Evolutionary conservation across 2,329 filamentous ascomycete species (phyloP).

Genomic region (Elsinoe batatas): DNA sequence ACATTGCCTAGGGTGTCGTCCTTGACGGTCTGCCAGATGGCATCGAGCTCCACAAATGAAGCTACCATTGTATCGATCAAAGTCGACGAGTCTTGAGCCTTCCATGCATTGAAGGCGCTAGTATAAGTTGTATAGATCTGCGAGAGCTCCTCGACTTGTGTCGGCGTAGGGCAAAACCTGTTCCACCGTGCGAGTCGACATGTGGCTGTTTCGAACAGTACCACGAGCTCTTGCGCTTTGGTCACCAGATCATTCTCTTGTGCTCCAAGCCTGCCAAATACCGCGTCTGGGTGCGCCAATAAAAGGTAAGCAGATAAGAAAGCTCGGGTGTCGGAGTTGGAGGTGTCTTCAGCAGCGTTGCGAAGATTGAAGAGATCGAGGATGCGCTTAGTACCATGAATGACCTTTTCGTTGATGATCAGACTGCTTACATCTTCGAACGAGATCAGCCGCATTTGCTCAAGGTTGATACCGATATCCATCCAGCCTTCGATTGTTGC

Average conservation of each 20-base stretch:
- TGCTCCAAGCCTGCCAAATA: constrained; percentile 63
- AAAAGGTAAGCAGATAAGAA: constrained; percentile 76
- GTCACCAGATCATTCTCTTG: constrained; percentile 62
- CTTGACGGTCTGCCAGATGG: constrained; percentile 75
- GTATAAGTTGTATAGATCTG: constrained; percentile 65
- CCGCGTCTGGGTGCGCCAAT: constrained; percentile 65
- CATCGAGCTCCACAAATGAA: constrained; percentile 74
- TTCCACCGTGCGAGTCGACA: constrained; percentile 57
- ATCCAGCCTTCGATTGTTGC: constrained; percentile 56
- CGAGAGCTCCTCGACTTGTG: constrained; percentile 52
- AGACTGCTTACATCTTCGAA: constrained; percentile 67
- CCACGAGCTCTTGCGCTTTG: constrained; percentile 67
- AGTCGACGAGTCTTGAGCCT: constrained; percentile 66
- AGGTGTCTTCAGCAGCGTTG: constrained; percentile 48
- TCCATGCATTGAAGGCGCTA: constrained; percentile 75
- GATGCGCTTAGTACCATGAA: constrained; percentile 55
- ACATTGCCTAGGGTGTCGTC: constrained; percentile 65
- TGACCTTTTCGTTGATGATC: constrained; percentile 56
- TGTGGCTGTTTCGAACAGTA: constrained; percentile 66
- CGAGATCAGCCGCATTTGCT: constrained; percentile 56
- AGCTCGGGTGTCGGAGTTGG: constrained; percentile 60
- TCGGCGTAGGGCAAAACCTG: constrained; percentile 55
- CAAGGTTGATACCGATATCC: constrained; percentile 57
- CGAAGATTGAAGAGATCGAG: constrained; percentile 59
- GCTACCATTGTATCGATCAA: constrained; percentile 78